These are phyloP conservation scores for Phaseolus lunatus DNA, from an alignment of 306 rosid genomes.

Conservation along the genomic window DNA sequence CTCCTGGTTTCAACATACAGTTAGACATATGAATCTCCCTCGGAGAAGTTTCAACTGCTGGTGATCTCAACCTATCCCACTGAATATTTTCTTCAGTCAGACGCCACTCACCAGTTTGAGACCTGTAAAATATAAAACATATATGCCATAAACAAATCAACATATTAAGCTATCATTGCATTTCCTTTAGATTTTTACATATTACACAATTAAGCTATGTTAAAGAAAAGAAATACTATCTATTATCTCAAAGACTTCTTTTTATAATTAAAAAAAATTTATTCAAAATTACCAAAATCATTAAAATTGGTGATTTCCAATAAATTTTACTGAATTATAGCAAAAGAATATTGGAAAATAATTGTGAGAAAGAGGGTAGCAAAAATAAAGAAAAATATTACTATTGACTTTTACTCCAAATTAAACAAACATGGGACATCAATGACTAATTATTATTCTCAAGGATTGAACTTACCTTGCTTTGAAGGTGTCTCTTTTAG, in stretches of 20 bases:
- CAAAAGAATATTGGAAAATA: too few species aligned
- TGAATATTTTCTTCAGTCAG: conserved; percentile 52
- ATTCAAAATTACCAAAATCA: too few species aligned
- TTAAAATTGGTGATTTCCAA: too few species aligned
- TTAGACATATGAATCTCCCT: conserved; percentile 54
- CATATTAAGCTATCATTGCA: neutral
- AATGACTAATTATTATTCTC: neutral
- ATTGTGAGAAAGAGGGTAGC: too few species aligned
- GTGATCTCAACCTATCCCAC: conserved; percentile 66
- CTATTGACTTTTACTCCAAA: conserved; percentile 8
- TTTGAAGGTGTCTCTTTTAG: conserved; percentile 53
- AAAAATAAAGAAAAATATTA: neutral
- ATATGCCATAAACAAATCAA: neutral
- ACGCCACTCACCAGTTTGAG: conserved; percentile 59
- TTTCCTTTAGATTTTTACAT: neutral
- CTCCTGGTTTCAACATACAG: conserved; percentile 59
- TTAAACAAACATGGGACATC: neutral
- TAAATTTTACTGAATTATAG: too few species aligned
- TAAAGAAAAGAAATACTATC: too few species aligned
- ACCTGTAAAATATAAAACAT: conserved; percentile 48
- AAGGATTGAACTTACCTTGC: conserved; percentile 58
- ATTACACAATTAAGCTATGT: too few species aligned
- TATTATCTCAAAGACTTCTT: too few species aligned
- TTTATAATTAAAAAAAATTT: too few species aligned
- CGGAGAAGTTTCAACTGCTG: conserved; percentile 58